A percentile compares a stretch with the other conserved stretches of the same genome.
These are phyloP conservation scores for Pichia sp. DNA, from an alignment of 1,139 yeast genomes.

Conservation along the genomic window DNA sequence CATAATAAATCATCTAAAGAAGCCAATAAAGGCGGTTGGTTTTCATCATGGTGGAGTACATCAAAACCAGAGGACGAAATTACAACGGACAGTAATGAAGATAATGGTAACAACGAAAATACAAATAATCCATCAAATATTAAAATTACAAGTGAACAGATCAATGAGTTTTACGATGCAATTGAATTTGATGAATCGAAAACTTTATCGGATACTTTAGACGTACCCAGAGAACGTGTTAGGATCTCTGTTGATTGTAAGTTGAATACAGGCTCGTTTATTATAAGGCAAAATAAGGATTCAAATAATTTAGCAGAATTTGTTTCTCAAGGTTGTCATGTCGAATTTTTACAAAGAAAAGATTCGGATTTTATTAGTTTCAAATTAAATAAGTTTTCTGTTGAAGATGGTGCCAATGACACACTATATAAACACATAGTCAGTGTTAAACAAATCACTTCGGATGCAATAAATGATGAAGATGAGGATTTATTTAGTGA, in stretches of 20 bases:
- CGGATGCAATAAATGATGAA: constrained; percentile 16
- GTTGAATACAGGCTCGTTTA: constrained; percentile 70
- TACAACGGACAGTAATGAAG: constrained; percentile 1
- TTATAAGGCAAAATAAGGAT: constrained; percentile 41
- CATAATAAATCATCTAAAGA: constrained; percentile 2
- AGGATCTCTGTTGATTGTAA: constrained; percentile 60
- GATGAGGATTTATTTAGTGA: constrained; percentile 4
- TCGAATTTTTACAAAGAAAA: constrained; percentile 69
- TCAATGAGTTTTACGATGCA: constrained; percentile 83
- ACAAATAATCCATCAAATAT: constrained; percentile 9
- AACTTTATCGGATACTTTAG: constrained; percentile 45
- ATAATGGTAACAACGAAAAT: constrained; percentile 18
- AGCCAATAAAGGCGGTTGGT: constrained; percentile 40
- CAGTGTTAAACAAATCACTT: constrained; percentile 63
- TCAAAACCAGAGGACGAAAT: constrained; percentile 12
- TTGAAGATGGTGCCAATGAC: constrained; percentile 76
- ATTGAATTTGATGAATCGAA: constrained; percentile 82
- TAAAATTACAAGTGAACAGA: constrained; percentile 56
- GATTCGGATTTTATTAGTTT: constrained; percentile 70
- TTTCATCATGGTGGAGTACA: constrained; percentile 54
- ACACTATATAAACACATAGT: constrained; percentile 79
- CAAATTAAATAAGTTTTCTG: constrained; percentile 70
- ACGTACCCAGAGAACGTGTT: constrained; percentile 69
- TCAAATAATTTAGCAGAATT: constrained; percentile 60
- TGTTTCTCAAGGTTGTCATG: constrained; percentile 74